Evolutionary conservation across 1,139 yeast species (phyloP).

Genomic region (Casaregolazyma lundiana): DNA sequence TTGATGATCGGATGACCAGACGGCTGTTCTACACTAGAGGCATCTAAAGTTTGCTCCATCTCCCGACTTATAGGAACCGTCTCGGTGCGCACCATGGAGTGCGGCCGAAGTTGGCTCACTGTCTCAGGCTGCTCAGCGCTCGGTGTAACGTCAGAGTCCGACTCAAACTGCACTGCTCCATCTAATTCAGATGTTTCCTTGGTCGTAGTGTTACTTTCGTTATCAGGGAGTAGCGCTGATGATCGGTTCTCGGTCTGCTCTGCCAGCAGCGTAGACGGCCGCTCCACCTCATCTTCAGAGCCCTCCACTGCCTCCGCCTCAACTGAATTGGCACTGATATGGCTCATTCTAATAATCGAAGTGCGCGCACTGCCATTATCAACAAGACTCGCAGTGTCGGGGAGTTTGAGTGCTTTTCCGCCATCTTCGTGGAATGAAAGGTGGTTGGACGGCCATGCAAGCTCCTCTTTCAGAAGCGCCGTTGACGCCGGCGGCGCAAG

Average conservation of each 20-base stretch:
- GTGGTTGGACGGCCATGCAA: conserved; percentile 1
- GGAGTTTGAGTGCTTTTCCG: conserved; percentile 1
- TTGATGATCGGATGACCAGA: conserved; percentile 3
- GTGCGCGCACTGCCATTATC: conserved; percentile 10
- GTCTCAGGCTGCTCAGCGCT: background rate
- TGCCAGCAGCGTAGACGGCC: conserved; percentile 18
- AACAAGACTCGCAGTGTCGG: conserved; percentile 6
- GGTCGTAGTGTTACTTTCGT: background rate
- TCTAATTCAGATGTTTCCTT: background rate
- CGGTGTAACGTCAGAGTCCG: background rate
- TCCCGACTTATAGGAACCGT: background rate
- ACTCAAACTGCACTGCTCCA: background rate
- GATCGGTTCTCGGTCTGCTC: conserved; percentile 20
- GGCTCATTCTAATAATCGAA: conserved; percentile 8
- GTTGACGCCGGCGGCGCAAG: background rate
- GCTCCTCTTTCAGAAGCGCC: background rate
- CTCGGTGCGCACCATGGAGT: background rate
- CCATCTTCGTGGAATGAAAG: conserved; percentile 7
- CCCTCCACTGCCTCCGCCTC: conserved; percentile 6
- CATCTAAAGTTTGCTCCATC: too few relatives aligned
- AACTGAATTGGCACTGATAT: conserved; percentile 7
- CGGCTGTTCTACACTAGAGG: too few relatives aligned
- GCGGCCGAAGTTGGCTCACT: background rate
- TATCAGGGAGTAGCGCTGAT: background rate
- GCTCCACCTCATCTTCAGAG: conserved; percentile 1